phyloP scores from a whole-genome alignment of 179 eudicot genomes.

The Spinacia oleracea region DNA sequence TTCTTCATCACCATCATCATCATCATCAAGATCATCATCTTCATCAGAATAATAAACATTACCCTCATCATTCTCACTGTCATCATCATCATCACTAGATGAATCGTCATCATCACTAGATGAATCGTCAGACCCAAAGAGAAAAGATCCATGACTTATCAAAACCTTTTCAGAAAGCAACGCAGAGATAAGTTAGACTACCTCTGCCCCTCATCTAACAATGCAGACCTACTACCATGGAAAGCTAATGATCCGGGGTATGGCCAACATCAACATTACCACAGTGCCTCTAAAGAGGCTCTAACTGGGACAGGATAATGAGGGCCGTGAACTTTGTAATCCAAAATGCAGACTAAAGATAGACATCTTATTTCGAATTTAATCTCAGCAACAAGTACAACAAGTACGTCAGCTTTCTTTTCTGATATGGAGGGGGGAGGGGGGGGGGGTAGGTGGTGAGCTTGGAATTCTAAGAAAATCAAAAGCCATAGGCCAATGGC shows the following conservation, averaged over 20 bases:
- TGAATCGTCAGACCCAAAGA: constrained; percentile 35
- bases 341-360: background rate
- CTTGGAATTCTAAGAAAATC: background rate
- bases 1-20: constrained; percentile 34
- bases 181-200: constrained; percentile 39
- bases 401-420: background rate
- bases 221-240: background rate
- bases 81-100: constrained; percentile 31
- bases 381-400: background rate
- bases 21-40: constrained; percentile 36
- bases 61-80: constrained; percentile 24
- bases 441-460: background rate
- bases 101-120: constrained; percentile 32
- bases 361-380: background rate
- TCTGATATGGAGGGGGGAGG: background rate
- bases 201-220: constrained; percentile 19
- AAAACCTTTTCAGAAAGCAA: constrained; percentile 47
- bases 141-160: constrained; percentile 34
- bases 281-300: background rate
- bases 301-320: background rate
- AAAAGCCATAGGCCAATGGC: background rate
- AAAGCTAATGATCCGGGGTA: background rate
- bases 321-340: background rate
- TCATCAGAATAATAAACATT: constrained; percentile 18
- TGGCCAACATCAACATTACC: background rate